phyloP scores from a whole-genome alignment of 129 eudicot genomes.

The Centrapalus pauciflorus region DNA sequence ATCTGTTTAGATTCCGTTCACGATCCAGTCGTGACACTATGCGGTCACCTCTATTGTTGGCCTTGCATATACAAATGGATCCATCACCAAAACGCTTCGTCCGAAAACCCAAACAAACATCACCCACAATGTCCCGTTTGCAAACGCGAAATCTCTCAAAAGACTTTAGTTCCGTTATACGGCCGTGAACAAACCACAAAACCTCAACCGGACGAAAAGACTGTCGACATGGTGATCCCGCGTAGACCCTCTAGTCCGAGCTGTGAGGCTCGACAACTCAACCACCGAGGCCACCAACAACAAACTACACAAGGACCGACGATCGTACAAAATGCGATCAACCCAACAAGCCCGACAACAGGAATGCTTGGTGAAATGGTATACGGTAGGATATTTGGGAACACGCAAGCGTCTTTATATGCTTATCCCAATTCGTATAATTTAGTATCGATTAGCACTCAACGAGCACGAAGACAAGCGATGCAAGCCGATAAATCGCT shows the following conservation, averaged over 20 bases:
- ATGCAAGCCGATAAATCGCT: constrained; percentile 57
- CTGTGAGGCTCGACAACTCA: constrained; percentile 21
- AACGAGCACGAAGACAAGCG: constrained; percentile 46
- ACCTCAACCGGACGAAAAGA: constrained; percentile 2
- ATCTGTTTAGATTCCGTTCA: constrained; percentile 62
- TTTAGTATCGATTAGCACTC: constrained; percentile 25
- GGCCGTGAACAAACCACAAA: constrained; percentile 46
- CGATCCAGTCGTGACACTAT: constrained; percentile 73
- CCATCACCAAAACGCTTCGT: constrained; percentile 28
- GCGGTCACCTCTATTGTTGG: constrained; percentile 84
- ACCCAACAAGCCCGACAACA: constrained; percentile 22
- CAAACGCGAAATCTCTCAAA: constrained; percentile 43
- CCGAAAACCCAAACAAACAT: constrained; percentile 23
- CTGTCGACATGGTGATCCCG: constrained; percentile 28
- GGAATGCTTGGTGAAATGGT: constrained; percentile 53
- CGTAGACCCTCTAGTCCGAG: constrained; percentile 43
- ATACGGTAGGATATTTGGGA: constrained; percentile 55
- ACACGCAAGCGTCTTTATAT: constrained; percentile 30
- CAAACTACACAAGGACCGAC: constrained; percentile 7
- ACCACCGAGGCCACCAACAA: constrained; percentile 1
- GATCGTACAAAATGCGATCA: constrained; percentile 10
- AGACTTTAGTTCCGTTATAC: constrained; percentile 53
- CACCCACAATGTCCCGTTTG: constrained; percentile 67
- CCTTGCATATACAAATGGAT: constrained; percentile 79
- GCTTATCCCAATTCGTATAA: constrained; percentile 45